These are phyloP conservation scores for Talaromyces proteolyticus DNA, from an alignment of 495 filamentous ascomycete species.

Conservation along the genomic window DNA sequence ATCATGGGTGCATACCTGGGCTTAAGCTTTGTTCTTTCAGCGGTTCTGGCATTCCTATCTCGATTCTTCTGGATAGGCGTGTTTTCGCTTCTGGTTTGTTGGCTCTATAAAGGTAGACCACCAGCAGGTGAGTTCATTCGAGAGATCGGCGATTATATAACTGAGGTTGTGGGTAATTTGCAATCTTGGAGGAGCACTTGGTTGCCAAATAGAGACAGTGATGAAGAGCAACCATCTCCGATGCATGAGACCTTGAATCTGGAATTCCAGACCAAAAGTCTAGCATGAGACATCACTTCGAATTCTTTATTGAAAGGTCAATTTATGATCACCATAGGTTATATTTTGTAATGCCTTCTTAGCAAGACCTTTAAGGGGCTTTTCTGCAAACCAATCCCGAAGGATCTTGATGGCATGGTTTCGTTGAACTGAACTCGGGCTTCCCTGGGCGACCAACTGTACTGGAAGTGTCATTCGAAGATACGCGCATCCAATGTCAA, in stretches of 20 bases:
- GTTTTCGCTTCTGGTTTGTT: neutral
- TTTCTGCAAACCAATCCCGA: neutral
- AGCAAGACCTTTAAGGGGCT: neutral
- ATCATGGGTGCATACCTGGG: neutral
- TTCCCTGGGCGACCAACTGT: slow-evolving; percentile 2
- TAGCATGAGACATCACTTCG: neutral
- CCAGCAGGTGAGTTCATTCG: neutral
- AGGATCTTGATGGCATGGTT: neutral
- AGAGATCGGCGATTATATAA: neutral
- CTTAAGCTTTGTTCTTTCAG: neutral
- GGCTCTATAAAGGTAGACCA: slow-evolving; percentile 4
- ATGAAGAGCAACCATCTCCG: slow-evolving; percentile 1
- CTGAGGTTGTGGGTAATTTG: neutral
- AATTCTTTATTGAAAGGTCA: neutral
- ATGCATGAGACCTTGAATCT: neutral
- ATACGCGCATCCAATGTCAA: slow-evolving; percentile 5
- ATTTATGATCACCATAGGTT: neutral
- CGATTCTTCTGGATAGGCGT: neutral
- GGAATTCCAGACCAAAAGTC: neutral
- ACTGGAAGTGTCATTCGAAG: slow-evolving; percentile 1
- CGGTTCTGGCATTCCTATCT: neutral
- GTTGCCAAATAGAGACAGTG: neutral
- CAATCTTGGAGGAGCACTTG: neutral
- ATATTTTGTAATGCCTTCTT: neutral
- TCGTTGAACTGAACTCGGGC: slow-evolving; percentile 1